Evolutionary conservation across 106 monocot species (phyloP).

Genomic region (Vanilla planifolia): DNA sequence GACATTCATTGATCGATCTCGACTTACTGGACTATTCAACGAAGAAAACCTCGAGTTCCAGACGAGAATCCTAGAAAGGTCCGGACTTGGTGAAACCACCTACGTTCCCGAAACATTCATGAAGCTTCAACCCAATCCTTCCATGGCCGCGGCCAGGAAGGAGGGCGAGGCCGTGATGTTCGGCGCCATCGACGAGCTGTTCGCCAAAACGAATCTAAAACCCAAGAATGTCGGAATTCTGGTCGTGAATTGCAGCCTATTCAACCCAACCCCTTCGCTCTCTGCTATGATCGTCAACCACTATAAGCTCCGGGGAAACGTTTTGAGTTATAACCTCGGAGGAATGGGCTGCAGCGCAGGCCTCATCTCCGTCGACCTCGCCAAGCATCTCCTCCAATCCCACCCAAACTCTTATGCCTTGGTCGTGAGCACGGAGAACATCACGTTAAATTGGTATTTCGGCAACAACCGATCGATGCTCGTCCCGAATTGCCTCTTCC

Average conservation of each 20-base stretch:
- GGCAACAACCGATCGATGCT: slow-evolving; percentile 76
- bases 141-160: slow-evolving; percentile 51
- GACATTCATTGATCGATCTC: slow-evolving; percentile 36
- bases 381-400: slow-evolving; percentile 50
- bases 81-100: slow-evolving; percentile 58
- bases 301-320: slow-evolving; percentile 63
- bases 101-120: slow-evolving; percentile 54
- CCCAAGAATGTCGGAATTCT: slow-evolving; percentile 60
- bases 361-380: slow-evolving; percentile 57
- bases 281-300: slow-evolving; percentile 74
- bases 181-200: slow-evolving; percentile 60
- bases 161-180: slow-evolving; percentile 66
- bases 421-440: slow-evolving; percentile 83
- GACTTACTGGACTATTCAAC: slow-evolving; percentile 24
- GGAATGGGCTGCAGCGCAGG: slow-evolving; percentile 90
- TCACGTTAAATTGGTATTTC: slow-evolving; percentile 81
- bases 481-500: slow-evolving; percentile 75
- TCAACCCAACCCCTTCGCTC: slow-evolving; percentile 68
- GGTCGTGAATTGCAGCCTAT: slow-evolving; percentile 64
- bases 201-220: slow-evolving; percentile 40
- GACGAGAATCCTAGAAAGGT: slow-evolving; percentile 62
- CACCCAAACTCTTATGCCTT: slow-evolving; percentile 62
- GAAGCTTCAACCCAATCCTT: slow-evolving; percentile 46
- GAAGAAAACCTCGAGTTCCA: slow-evolving; percentile 58
- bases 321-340: slow-evolving; percentile 57